These are phyloP conservation scores for Quercus lobata DNA, from an alignment of 331 rosid genomes.

Conservation along the genomic window DNA sequence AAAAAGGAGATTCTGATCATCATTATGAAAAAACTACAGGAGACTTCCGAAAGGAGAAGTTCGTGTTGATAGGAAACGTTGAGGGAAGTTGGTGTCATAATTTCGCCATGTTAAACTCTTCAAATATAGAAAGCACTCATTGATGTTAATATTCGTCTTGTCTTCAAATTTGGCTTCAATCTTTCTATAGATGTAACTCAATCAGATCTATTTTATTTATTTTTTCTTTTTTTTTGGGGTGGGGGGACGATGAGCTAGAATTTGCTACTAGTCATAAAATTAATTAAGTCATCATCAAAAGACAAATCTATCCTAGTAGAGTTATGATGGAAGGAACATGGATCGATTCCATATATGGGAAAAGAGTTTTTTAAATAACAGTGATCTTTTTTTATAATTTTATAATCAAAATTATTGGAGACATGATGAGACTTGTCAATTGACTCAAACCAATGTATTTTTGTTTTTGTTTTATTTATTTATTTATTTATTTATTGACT, in stretches of 20 bases:
- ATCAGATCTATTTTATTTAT: neutral
- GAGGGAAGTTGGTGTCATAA: neutral
- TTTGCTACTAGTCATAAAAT: no score
- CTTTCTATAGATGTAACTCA: neutral
- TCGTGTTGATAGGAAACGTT: neutral
- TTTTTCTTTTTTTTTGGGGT: rapidly evolving
- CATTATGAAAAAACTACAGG: neutral
- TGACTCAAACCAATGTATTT: neutral
- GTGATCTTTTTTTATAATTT: no score
- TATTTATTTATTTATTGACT: neutral
- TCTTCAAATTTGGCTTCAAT: neutral
- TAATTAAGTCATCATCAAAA: no score
- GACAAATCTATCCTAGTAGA: no score
- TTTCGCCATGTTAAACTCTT: neutral
- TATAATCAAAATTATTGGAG: neutral
- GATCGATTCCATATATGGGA: no score
- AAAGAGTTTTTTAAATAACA: neutral
- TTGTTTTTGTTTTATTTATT: neutral
- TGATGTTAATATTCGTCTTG: neutral
- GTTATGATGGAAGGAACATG: no score
- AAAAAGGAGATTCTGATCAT: neutral
- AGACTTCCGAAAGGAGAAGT: neutral
- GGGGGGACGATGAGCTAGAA: no score
- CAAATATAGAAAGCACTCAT: neutral
- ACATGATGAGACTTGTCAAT: neutral